phyloP scores from a whole-genome alignment of 139 green algal genomes.

The Protoeuglena noctilucae region DNA sequence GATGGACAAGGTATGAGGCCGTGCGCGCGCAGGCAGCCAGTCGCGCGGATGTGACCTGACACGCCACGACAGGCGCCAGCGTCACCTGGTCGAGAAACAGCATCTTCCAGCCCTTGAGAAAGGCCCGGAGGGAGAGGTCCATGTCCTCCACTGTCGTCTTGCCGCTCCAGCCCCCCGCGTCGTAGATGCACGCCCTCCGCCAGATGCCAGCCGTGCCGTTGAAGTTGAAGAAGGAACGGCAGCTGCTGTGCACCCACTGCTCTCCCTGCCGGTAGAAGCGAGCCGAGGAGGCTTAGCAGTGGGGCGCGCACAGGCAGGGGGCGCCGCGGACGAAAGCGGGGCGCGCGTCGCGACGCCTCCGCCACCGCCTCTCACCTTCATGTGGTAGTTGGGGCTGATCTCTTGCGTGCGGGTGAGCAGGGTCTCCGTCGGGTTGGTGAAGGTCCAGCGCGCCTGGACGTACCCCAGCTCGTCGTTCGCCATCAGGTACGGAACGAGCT shows the following conservation, averaged over 20 bases:
- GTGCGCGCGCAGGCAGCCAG: not conserved
- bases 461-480: slow-evolving; percentile 36
- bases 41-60: not conserved
- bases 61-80: too few relatives aligned
- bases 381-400: slow-evolving; percentile 70
- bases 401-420: slow-evolving; percentile 57
- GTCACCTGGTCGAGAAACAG: slow-evolving; percentile 70
- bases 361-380: too few relatives aligned
- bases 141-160: slow-evolving; percentile 91
- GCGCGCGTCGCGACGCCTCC: too few relatives aligned
- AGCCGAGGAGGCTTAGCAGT: too few relatives aligned
- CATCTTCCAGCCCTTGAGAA: slow-evolving; percentile 65
- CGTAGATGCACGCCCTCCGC: slow-evolving; percentile 55
- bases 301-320: too few relatives aligned
- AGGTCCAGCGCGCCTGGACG: slow-evolving; percentile 55
- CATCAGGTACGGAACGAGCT: slow-evolving; percentile 10
- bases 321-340: too few relatives aligned
- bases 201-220: slow-evolving; percentile 69
- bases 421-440: slow-evolving; percentile 40
- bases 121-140: slow-evolving; percentile 65
- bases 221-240: slow-evolving; percentile 77
- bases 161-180: slow-evolving; percentile 74
- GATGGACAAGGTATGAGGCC: too few relatives aligned
- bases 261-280: too few relatives aligned
- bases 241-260: slow-evolving; percentile 51